Evolutionary conservation across 805 yeast genomes (phyloP).

Genomic region (Metschnikowia aberdeeniae): DNA sequence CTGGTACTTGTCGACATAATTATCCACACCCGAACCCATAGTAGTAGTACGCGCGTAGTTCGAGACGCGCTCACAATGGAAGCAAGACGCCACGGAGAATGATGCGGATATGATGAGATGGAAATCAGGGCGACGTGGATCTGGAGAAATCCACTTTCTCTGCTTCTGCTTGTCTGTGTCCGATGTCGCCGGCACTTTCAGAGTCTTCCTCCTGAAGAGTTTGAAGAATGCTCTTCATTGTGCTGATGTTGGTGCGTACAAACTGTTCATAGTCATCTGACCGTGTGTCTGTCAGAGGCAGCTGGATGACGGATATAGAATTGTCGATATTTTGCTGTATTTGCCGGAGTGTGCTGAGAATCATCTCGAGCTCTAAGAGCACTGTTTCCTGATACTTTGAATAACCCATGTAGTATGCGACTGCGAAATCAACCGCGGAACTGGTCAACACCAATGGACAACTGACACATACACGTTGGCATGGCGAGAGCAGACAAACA

Average conservation of each 20-base stretch:
- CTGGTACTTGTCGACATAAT: conserved; percentile 43
- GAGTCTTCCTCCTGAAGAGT: conserved; percentile 5
- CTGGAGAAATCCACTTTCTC: too few relatives aligned
- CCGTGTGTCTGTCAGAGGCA: not conserved
- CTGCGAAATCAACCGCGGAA: not conserved
- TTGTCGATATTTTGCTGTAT: conserved; percentile 27
- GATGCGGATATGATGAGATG: too few relatives aligned
- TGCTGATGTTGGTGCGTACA: conserved; percentile 17
- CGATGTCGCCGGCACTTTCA: too few relatives aligned
- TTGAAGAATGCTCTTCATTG: conserved; percentile 17
- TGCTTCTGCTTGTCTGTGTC: too few relatives aligned
- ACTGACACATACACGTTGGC: too few relatives aligned
- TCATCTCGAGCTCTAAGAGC: conserved; percentile 31
- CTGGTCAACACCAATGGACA: too few relatives aligned
- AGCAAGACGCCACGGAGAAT: too few relatives aligned
- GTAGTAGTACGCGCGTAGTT: conserved; percentile 1
- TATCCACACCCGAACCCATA: conserved; percentile 34
- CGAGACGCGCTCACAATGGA: not conserved
- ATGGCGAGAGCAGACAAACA: too few relatives aligned
- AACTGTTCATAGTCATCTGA: conserved; percentile 14
- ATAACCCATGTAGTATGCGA: not conserved
- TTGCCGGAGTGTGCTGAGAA: conserved; percentile 27
- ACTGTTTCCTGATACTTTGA: conserved; percentile 22
- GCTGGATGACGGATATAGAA: conserved; percentile 22
- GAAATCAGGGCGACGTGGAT: too few relatives aligned